phyloP scores from a whole-genome alignment of 2,329 filamentous ascomycete species.

The Trichophyton schoenleinii region DNA sequence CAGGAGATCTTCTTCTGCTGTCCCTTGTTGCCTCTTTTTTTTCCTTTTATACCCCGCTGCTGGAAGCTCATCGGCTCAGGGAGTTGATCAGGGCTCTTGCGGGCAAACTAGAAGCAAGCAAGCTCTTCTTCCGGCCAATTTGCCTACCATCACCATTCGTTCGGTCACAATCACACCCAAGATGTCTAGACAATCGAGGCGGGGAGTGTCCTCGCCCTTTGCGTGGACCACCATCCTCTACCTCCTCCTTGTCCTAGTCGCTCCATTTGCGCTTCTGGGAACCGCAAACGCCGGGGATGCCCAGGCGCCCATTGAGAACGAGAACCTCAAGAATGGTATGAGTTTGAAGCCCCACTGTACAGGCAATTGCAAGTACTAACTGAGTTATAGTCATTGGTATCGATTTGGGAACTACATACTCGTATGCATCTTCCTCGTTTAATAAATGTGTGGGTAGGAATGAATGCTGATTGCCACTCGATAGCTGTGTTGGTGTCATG shows the following conservation, averaged over 20 bases:
- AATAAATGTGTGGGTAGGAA: not conserved
- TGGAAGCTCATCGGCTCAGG: constrained; percentile 1
- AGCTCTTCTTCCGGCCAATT: not conserved
- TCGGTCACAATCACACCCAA: constrained; percentile 18
- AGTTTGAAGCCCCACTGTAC: not conserved
- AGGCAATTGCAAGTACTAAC: not conserved
- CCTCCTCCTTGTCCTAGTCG: constrained; percentile 74
- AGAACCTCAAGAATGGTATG: constrained; percentile 63
- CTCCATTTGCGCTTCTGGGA: constrained; percentile 73
- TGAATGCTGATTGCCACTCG: constrained; percentile 20
- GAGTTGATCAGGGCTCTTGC: constrained; percentile 1
- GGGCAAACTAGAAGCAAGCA: not conserved
- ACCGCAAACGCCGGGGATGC: constrained; percentile 54
- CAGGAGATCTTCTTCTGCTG: not conserved
- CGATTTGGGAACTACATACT: constrained; percentile 80
- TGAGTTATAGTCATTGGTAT: constrained; percentile 65
- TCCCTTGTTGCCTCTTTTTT: constrained; percentile 13
- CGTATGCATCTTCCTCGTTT: constrained; percentile 22
- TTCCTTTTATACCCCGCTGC: constrained; percentile 5
- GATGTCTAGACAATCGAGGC: constrained; percentile 48
- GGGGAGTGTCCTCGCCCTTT: constrained; percentile 54
- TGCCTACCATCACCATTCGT: not conserved
- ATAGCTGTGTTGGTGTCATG: constrained; percentile 89
- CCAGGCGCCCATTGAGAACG: constrained; percentile 51
- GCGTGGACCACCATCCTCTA: constrained; percentile 85